Evolutionary conservation across 257 asterid species (phyloP), one percentile per base, ranked within the genome.

Genomic region (Fraxinus excelsior): DNA sequence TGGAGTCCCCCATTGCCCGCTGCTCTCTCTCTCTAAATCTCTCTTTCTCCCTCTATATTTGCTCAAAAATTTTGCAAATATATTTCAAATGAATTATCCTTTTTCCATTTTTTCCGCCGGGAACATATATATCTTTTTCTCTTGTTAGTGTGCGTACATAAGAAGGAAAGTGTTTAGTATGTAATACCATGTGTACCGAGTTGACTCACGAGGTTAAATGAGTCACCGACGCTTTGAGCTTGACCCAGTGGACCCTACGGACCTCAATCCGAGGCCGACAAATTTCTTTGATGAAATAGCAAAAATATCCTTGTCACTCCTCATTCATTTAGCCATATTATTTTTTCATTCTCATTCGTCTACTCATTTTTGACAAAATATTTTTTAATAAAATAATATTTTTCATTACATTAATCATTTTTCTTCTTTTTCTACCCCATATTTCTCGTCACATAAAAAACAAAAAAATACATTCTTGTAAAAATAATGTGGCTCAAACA

Each of bases 1-100:
- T 87, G 71, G 99, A 93, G 72, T 93, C 98, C 90, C 89, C 97
- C 99, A 95, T 93, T 87, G 72, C 37, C 58, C 75, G 42, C 51
- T 75, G 46, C 77, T 72, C 51, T 68, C 87, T 82, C 80, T 73
- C 37, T 34, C 37, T 34, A 34, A 34, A 34, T 31, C 34, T 31
- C 34, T 31, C 34, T 88, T 69, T 60, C 44, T 65, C 81, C 68
- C 78, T 76, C 71, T 78, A 70, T 3, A 31, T 75, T 18, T 58
- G 35, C 34, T 38, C 34, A 23, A 26, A n/a, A 19, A 28, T 75
- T 28, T 49, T 28, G 28, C 34, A 31, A 31, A 31, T 31, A 31
- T 31, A 31, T 31, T 31, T 31, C 34, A 31, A 31, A 31, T 31
- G 3, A 31, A 31, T 31, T 31, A 31, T 31, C 34, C 34, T 31